phyloP scores from a whole-genome alignment of 2,329 filamentous ascomycete species.

The Colletotrichum eremochloae region DNA sequence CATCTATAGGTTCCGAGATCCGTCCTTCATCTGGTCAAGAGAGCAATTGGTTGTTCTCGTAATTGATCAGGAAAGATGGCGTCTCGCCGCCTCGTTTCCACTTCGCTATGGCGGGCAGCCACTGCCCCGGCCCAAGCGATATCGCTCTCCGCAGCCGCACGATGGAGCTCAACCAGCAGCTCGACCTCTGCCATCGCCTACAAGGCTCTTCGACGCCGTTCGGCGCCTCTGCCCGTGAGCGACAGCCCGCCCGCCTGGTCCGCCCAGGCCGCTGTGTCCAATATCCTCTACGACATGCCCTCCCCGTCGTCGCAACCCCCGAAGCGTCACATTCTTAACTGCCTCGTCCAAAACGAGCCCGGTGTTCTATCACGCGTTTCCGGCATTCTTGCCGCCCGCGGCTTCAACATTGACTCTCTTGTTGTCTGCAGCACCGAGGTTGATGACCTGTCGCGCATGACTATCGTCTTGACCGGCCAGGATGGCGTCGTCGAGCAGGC shows the following conservation, averaged over 20 bases:
- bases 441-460: slow-evolving; percentile 97
- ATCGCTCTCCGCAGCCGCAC: slow-evolving; percentile 42
- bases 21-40: slow-evolving; percentile 41
- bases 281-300: slow-evolving; percentile 98
- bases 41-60: slow-evolving; percentile 40
- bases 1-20: slow-evolving; percentile 29
- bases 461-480: slow-evolving; percentile 95
- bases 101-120: slow-evolving; percentile 55
- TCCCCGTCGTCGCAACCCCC: slow-evolving; percentile 84
- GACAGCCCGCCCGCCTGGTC: slow-evolving; percentile 84
- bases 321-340: slow-evolving; percentile 97
- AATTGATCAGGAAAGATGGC: slow-evolving; percentile 54
- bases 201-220: slow-evolving; percentile 94
- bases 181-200: slow-evolving; percentile 96
- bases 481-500: slow-evolving; percentile 98
- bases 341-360: slow-evolving; percentile 98
- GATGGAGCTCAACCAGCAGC: slow-evolving; percentile 64
- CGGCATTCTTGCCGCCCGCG: slow-evolving; percentile 92
- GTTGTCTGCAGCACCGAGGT: slow-evolving; percentile 99
- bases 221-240: slow-evolving; percentile 85
- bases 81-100: slow-evolving; percentile 58
- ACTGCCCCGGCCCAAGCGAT: slow-evolving; percentile 45
- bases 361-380: slow-evolving; percentile 97
- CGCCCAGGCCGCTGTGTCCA: slow-evolving; percentile 94
- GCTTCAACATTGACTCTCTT: slow-evolving; percentile 99